Conservation (phyloP, 2,329 filamentous ascomycete genomes). For the Fusarium papillatum region DNA sequence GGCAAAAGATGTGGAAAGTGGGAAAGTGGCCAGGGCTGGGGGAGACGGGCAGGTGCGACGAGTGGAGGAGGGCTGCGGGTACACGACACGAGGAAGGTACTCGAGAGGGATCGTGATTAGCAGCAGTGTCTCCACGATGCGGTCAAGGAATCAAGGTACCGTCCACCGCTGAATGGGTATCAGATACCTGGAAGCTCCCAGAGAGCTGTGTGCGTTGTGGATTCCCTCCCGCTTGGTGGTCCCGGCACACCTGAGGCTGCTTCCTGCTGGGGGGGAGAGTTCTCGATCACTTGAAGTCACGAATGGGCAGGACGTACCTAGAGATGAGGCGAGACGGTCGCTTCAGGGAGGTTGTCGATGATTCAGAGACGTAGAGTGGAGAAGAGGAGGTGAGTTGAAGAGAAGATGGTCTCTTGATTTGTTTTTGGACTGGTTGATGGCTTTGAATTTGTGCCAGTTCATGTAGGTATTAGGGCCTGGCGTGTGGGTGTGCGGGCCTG, state of each 20-base stretch:
- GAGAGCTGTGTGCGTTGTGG: slow-evolving; percentile 35
- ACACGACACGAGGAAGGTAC: slow-evolving; percentile 38
- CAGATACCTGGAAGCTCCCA: slow-evolving; percentile 26
- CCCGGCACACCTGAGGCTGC: slow-evolving; percentile 27
- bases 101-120: slow-evolving; percentile 9
- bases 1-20: slow-evolving; percentile 42
- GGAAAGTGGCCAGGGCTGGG: slow-evolving; percentile 45
- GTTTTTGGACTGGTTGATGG: slow-evolving; percentile 1
- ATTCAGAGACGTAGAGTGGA: neutral
- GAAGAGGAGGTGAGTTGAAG: neutral
- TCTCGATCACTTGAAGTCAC: slow-evolving; percentile 13
- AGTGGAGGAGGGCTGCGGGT: slow-evolving; percentile 29
- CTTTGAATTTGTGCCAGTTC: slow-evolving; percentile 44
- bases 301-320: slow-evolving; percentile 23
- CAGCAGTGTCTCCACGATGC: slow-evolving; percentile 4
- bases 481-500: slow-evolving; percentile 45
- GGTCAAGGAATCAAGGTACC: slow-evolving; percentile 14
- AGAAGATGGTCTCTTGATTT: neutral
- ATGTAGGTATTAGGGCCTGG: slow-evolving; percentile 45
- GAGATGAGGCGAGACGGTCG: slow-evolving; percentile 20
- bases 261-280: slow-evolving; percentile 29
- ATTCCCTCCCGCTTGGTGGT: slow-evolving; percentile 31
- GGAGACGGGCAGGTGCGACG: slow-evolving; percentile 35
- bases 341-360: neutral
- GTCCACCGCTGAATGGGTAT: slow-evolving; percentile 16